Evolutionary conservation across 306 rosid genomes (phyloP).

Genomic region (Prinsepia uniflora): DNA sequence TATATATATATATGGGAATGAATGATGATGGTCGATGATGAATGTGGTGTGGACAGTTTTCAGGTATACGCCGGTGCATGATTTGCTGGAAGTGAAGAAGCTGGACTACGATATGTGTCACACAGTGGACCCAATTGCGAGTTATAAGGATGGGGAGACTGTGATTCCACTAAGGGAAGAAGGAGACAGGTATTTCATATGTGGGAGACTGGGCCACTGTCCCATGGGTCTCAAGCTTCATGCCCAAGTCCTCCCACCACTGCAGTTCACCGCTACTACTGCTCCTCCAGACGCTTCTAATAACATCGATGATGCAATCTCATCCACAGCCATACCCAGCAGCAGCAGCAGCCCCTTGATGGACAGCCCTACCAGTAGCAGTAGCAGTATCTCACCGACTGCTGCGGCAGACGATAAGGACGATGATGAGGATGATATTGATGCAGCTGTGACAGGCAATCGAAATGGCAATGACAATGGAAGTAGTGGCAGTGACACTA

Average conservation of each 20-base stretch:
- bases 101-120: slow-evolving; percentile 47
- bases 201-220: slow-evolving; percentile 68
- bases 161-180: slow-evolving; percentile 43
- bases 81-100: slow-evolving; percentile 59
- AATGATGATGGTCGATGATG: background rate
- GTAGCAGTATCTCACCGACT: background rate
- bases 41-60: slow-evolving; percentile 48
- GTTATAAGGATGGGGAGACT: slow-evolving; percentile 53
- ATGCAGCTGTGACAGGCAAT: too few relatives aligned
- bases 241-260: slow-evolving; percentile 44
- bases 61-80: slow-evolving; percentile 62
- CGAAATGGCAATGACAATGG: too few relatives aligned
- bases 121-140: slow-evolving; percentile 36
- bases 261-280: background rate
- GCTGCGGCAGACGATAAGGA: background rate
- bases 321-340: background rate
- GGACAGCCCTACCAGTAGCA: background rate
- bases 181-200: slow-evolving; percentile 61
- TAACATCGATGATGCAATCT: background rate
- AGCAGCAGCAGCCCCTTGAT: background rate
- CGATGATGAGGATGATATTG: too few relatives aligned
- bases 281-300: background rate
- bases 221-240: slow-evolving; percentile 61
- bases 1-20: too few relatives aligned
- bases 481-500: too few relatives aligned